Evolutionary conservation across 2,329 filamentous ascomycete genomes (phyloP), one percentile per base, ranked within the genome.

Genomic region (Saccharata proteae): DNA sequence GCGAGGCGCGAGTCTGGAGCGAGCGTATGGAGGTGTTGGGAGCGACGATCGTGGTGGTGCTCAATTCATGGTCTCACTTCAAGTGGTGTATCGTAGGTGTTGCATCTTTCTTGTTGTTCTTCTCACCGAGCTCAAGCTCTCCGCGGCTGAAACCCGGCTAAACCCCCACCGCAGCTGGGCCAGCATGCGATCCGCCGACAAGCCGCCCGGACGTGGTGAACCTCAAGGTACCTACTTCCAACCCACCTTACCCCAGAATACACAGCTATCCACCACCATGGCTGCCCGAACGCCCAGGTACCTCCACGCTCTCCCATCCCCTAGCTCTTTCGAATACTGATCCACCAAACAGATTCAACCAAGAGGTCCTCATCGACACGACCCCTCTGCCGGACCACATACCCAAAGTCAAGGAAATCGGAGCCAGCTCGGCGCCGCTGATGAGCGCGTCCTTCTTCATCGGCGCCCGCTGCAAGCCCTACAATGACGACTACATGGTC

Each of bases 401-500:
- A 59, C 90, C 90, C 51, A 77, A 83, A 55, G 90, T 98, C 58
- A 73, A 82, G 60, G 90, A 98, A 65, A 74, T 98, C 45, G 90
- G 90, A 51, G 74, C 84, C 52, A 93, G 79, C 51, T 96, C 88
- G 36, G 90, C 86, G 22, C 90, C 90, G 34, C 72, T 98, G 26
- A 68, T 93, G 38, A 93, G 83, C 43, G 90, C 90, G 18, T 77
- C 84, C 31, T 98, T 82, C 71, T 98, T 96, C 61, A 98, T 98
- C 55, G 90, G 90, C 41, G 86, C 85, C 44, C 79, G 88, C 54
- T 98, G 90, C 77, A 80, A 74, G 57, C 69, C 81, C 36, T 98
- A 86, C 71, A 96, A 96, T 62, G 90, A 98, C 68, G 90, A 98
- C 64, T 98, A 80, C 65, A 98, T 98, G 88, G 82, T 93, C 67